Conservation (phyloP, 192 early-diverging fungal genomes). For the Cladochytrium replicatum region DNA sequence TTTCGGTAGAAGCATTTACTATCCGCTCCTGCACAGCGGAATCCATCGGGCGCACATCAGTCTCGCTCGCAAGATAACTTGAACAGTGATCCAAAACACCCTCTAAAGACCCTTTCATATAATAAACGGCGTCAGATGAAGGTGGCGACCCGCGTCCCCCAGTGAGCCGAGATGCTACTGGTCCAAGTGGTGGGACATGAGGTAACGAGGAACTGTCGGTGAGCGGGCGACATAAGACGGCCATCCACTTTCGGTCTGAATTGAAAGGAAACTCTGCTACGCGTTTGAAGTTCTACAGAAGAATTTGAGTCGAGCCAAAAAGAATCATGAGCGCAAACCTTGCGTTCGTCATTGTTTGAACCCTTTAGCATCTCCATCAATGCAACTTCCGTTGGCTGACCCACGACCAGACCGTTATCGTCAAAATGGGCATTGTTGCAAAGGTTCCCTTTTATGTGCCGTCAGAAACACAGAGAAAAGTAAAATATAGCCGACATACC, state of each 20-base stretch:
- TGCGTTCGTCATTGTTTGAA: conserved; percentile 62
- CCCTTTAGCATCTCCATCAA: conserved; percentile 60
- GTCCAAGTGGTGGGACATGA: conserved; percentile 12
- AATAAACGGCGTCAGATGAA: conserved; percentile 39
- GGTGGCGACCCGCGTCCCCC: no score
- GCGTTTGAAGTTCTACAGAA: conserved; percentile 23
- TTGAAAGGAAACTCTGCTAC: conserved; percentile 81
- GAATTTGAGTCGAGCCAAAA: conserved; percentile 3
- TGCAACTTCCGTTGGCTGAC: conserved; percentile 92
- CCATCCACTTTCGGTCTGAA: conserved; percentile 91
- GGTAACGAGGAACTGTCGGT: not conserved
- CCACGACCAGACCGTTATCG: conserved; percentile 64
- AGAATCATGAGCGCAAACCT: conserved; percentile 29
- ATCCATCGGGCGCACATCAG: conserved; percentile 43
- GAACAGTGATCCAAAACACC: conserved; percentile 62
- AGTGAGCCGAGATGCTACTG: conserved; percentile 18
- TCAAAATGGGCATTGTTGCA: conserved; percentile 84
- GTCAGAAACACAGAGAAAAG: conserved; percentile 4
- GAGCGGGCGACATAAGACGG: conserved; percentile 47
- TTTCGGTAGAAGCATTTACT: conserved; percentile 45
- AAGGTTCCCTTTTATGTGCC: conserved; percentile 56
- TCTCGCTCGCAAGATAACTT: conserved; percentile 46
- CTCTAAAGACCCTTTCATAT: conserved; percentile 81
- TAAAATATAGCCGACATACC: conserved; percentile 32
- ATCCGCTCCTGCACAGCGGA: conserved; percentile 45